These are phyloP conservation scores for Vigna nakashimae DNA, from an alignment of 306 rosid genomes.

Conservation along the genomic window DNA sequence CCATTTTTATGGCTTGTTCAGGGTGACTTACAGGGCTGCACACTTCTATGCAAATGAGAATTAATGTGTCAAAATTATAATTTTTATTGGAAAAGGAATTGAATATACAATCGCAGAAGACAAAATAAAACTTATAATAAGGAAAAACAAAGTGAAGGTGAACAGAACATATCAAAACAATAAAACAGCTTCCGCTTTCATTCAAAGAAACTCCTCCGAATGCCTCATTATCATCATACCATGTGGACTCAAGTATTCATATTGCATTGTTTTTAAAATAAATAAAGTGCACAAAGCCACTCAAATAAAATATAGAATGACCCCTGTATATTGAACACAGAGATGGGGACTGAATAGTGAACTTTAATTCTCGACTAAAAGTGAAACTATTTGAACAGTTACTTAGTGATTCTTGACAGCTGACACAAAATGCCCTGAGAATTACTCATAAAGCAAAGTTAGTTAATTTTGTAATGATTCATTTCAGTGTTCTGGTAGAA, in stretches of 20 bases:
- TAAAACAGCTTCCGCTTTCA: neutral
- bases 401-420: neutral
- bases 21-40: too few species aligned
- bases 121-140: neutral
- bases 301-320: constrained; percentile 11
- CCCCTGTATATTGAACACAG: neutral
- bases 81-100: neutral
- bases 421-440: too few species aligned
- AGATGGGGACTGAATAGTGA: constrained; percentile 8
- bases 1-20: constrained; percentile 31
- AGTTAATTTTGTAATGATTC: constrained; percentile 13
- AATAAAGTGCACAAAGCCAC: neutral
- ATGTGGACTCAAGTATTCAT: constrained; percentile 7
- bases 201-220: constrained; percentile 4
- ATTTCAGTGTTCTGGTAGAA: constrained; percentile 1
- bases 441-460: constrained; percentile 1
- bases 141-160: constrained; percentile 13
- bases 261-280: neutral
- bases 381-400: neutral
- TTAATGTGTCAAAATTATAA: too few species aligned
- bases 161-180: neutral
- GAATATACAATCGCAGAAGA: constrained; percentile 9
- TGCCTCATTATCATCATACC: neutral
- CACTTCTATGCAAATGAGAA: too few species aligned
- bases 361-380: constrained; percentile 12